These are phyloP conservation scores for Ophiostoma perfectum DNA, from an alignment of 2,329 filamentous ascomycete species.

Conservation along the genomic window DNA sequence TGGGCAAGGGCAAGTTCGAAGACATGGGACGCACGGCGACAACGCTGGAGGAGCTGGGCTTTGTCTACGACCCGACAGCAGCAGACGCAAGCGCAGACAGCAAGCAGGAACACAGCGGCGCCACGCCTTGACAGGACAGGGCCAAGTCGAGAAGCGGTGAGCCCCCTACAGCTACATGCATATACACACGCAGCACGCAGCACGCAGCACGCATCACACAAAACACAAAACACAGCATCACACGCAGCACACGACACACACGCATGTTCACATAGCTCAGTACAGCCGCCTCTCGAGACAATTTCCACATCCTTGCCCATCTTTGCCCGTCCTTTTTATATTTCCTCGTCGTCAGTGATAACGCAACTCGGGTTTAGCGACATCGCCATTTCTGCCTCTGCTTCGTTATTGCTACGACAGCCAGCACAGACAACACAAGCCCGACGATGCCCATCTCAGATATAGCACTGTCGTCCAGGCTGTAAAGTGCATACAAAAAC, in stretches of 20 bases:
- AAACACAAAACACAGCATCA: no score
- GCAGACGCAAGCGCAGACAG: not conserved
- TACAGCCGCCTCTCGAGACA: not conserved
- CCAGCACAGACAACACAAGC: no score
- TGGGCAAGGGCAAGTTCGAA: slow-evolving; percentile 68
- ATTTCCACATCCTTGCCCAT: not conserved
- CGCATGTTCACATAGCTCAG: not conserved
- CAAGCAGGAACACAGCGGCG: not conserved
- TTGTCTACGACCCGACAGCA: slow-evolving; percentile 42
- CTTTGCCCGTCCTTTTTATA: not conserved
- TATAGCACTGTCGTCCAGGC: no score
- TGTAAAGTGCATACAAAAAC: no score
- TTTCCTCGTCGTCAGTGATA: not conserved
- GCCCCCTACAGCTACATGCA: not conserved
- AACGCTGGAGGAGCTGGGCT: slow-evolving; percentile 67
- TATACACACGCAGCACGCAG: not conserved
- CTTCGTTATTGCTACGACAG: not conserved
- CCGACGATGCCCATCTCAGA: no score
- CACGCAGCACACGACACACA: no score
- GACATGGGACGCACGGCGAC: slow-evolving; percentile 58
- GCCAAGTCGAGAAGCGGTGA: slow-evolving; percentile 4
- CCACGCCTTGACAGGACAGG: not conserved
- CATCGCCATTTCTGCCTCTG: not conserved
- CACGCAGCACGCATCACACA: no score
- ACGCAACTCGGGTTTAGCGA: not conserved